Evolutionary conservation across 202 grass and related monocot species (phyloP), one percentile per base, ranked within the genome.

Genomic region (Bolboschoenoplectus hybrid): DNA sequence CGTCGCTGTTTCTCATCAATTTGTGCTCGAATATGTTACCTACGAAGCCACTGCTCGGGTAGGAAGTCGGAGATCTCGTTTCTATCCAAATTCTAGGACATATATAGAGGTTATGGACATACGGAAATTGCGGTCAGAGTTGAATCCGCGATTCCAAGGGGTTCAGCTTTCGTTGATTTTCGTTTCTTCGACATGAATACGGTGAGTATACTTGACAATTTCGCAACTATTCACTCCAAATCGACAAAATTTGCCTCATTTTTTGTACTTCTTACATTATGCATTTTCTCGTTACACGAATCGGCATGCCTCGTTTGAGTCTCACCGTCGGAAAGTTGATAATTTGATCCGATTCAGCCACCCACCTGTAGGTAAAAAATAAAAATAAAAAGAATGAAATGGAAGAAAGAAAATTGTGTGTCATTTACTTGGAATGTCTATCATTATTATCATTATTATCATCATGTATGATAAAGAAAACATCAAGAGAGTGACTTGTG

Each of bases 281-380:
- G 32, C 85, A 78, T 78, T 76, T 97, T 82, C n/a, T 70, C 50
- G 77, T 94, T 74, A 99, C 70, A 17, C 87, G 69, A 85, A 96
- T 89, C 53, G 97, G 97, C 93, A 99, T 94, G 62, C 93, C 86
- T 63, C 90, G 78, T 80, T 93, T 99, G 63, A 99, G 88, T 20
- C 97, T 90, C 73, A 99, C 97, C 34, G 97, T 99, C 63, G 97
- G 97, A 74, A 99, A 99, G 86, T 96, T 93, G 67, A 99, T 87
- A 74, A 99, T 91, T 49, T 87, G 92, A 89, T 99, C 97, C 81
- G 95, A 89, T 86, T 99, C 92, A 17, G 91, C 90, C 69, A 92
- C 92, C 97, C 97, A 99, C 87, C 97, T 99, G 85, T 88, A 86
- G 19, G 6, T 20, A 61, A 61, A n/a, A 39, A 16, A 41, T 26